phyloP scores from a whole-genome alignment of 2,329 filamentous ascomycete genomes.

The Passalora sequoiae region DNA sequence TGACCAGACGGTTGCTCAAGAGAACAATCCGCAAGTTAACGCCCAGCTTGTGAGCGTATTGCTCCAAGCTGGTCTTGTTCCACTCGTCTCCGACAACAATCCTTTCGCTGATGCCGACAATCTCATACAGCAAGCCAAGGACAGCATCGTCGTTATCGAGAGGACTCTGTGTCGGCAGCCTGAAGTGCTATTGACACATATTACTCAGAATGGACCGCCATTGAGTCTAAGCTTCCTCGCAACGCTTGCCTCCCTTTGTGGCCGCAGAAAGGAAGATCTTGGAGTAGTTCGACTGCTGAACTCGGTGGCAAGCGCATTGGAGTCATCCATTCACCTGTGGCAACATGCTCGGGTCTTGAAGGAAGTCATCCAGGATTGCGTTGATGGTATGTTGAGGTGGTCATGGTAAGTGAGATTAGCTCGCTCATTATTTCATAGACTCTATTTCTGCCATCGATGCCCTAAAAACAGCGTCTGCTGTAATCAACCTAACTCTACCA shows the following conservation, averaged over 20 bases:
- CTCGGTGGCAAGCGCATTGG: slow-evolving; percentile 35
- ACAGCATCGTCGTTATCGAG: slow-evolving; percentile 72
- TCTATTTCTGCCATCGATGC: slow-evolving; percentile 42
- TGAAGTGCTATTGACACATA: slow-evolving; percentile 51
- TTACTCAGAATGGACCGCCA: slow-evolving; percentile 39
- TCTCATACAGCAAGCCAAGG: slow-evolving; percentile 56
- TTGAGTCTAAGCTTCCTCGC: slow-evolving; percentile 53
- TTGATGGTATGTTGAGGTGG: slow-evolving; percentile 35
- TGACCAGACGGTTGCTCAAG: slow-evolving; percentile 44
- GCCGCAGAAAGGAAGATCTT: slow-evolving; percentile 38
- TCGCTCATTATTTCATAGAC: slow-evolving; percentile 39
- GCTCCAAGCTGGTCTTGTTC: slow-evolving; percentile 70
- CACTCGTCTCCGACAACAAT: slow-evolving; percentile 58
- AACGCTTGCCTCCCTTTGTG: slow-evolving; percentile 47
- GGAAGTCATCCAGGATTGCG: slow-evolving; percentile 38
- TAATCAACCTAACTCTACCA: slow-evolving; percentile 35
- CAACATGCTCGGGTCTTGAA: slow-evolving; percentile 32
- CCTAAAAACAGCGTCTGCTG: slow-evolving; percentile 10
- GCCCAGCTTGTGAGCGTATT: slow-evolving; percentile 83
- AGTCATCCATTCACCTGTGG: slow-evolving; percentile 35
- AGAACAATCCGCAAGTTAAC: slow-evolving; percentile 69
- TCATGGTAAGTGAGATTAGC: slow-evolving; percentile 22
- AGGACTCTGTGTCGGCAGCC: slow-evolving; percentile 72
- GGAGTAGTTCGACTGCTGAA: slow-evolving; percentile 38
- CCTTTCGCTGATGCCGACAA: slow-evolving; percentile 58